phyloP scores from a whole-genome alignment of 345 rosid species.

The Eucalyptus caleyi region DNA sequence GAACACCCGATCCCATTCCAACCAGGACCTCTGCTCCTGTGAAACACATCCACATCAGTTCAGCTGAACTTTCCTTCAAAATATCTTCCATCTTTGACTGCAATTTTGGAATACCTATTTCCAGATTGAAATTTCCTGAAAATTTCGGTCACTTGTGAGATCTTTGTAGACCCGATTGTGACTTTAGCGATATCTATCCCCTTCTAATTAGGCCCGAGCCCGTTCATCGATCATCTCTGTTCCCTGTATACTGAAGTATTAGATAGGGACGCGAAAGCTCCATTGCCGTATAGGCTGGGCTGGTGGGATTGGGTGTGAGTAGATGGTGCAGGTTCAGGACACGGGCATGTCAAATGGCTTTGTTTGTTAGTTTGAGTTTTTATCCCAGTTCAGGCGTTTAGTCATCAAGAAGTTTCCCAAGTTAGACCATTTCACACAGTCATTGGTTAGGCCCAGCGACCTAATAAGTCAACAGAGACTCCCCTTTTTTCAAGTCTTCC shows the following conservation, averaged over 20 bases:
- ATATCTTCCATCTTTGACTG: neutral
- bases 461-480: neutral
- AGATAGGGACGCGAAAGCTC: fast-evolving
- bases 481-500: neutral
- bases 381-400: fast-evolving
- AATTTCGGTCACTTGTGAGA: neutral
- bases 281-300: neutral
- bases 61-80: neutral
- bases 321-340: neutral
- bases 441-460: neutral
- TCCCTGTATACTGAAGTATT: neutral
- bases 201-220: neutral
- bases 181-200: neutral
- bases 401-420: neutral
- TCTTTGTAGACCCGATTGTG: neutral
- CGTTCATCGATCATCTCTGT: neutral
- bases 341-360: neutral
- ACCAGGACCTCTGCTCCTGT: neutral
- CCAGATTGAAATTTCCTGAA: no score
- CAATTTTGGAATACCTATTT: neutral
- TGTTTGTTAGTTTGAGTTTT: neutral
- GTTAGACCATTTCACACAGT: neutral
- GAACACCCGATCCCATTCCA: neutral
- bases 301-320: neutral
- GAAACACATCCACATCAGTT: neutral